A percentile compares a stretch with the other conserved stretches of the same genome.
Evolutionary conservation across 129 eudicot genomes (phyloP).

Genomic region (Chrysanthemum seticuspe): DNA sequence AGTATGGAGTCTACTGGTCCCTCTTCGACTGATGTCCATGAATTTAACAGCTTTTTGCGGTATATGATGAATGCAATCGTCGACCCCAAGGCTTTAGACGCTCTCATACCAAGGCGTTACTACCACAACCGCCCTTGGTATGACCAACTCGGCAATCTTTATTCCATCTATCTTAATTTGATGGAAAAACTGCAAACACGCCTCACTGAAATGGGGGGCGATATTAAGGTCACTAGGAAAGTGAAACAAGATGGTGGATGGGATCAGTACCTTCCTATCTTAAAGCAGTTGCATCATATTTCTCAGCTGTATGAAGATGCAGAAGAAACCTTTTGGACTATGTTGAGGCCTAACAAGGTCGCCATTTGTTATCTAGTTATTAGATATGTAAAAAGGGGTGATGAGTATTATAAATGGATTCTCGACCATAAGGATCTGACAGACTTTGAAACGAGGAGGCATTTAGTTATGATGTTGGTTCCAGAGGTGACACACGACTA

Average conservation of each 20-base stretch:
- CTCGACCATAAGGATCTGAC: background rate
- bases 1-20: background rate
- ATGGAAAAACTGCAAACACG: too few species aligned
- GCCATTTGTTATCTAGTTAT: background rate
- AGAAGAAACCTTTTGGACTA: background rate
- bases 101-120: background rate
- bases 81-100: background rate
- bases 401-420: background rate
- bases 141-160: background rate
- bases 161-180: too few species aligned
- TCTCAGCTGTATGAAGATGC: background rate
- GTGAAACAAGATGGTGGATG: too few species aligned
- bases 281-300: background rate
- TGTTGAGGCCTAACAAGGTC: background rate
- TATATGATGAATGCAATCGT: background rate
- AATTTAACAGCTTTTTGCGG: background rate
- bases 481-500: background rate
- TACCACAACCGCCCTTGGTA: background rate
- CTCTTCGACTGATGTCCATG: background rate
- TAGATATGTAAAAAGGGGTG: background rate
- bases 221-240: too few species aligned
- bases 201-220: too few species aligned
- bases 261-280: too few species aligned
- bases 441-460: background rate
- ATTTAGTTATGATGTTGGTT: background rate